Conservation (phyloP, 2,329 filamentous ascomycete genomes). For the Arthrinium phaeospermum region DNA sequence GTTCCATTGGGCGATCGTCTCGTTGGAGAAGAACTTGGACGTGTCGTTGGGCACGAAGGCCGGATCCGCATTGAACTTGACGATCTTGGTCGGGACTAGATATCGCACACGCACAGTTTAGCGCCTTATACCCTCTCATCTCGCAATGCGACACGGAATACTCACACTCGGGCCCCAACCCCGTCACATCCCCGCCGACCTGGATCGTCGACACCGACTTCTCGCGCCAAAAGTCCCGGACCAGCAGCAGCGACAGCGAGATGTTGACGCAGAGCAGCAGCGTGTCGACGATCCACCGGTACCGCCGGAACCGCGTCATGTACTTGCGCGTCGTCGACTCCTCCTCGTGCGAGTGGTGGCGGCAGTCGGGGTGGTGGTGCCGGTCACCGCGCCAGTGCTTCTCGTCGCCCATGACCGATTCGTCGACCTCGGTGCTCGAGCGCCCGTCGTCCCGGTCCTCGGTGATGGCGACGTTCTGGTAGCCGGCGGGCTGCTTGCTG, state of each 20-base stretch:
- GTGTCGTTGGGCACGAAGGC: constrained; percentile 43
- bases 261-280: constrained; percentile 40
- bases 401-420: constrained; percentile 41
- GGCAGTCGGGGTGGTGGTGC: constrained; percentile 14
- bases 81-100: constrained; percentile 39
- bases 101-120: constrained; percentile 22
- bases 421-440: constrained; percentile 42
- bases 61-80: constrained; percentile 41
- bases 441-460: constrained; percentile 38
- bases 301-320: constrained; percentile 28
- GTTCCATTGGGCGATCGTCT: constrained; percentile 43
- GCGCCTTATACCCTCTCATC: neutral
- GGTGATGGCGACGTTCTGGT: constrained; percentile 32
- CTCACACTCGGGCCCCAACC: constrained; percentile 41
- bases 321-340: constrained; percentile 25
- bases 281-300: constrained; percentile 41
- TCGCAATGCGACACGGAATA: neutral
- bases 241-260: constrained; percentile 31
- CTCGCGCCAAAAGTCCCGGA: constrained; percentile 36
- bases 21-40: constrained; percentile 44
- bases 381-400: constrained; percentile 34
- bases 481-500: constrained; percentile 25
- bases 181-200: constrained; percentile 44
- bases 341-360: constrained; percentile 18
- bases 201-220: constrained; percentile 34